Conservation (phyloP, 768 basidiomycete species). For the Termitomyces sp. region DNA sequence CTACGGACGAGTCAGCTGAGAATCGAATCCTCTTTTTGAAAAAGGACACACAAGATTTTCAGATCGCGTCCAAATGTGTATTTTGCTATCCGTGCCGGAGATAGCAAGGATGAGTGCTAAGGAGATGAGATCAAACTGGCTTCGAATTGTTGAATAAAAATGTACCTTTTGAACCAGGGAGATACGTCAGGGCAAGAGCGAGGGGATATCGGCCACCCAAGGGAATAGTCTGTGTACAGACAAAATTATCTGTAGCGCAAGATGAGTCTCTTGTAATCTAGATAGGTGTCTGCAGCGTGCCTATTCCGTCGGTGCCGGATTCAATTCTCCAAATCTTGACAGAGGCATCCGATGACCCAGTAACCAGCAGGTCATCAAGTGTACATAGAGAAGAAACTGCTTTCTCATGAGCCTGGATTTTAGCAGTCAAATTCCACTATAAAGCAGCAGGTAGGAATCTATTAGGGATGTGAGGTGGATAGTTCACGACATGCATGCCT, state of each 20-base stretch:
- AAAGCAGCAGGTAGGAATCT: conserved; percentile 5
- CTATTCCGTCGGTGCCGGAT: conserved; percentile 26
- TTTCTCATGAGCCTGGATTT: conserved; percentile 59
- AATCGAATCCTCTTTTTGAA: background rate
- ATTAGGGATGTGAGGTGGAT: conserved; percentile 11
- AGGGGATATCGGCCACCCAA: conserved; percentile 74
- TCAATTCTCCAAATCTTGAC: conserved; percentile 71
- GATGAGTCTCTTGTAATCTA: conserved; percentile 8
- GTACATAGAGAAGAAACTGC: conserved; percentile 68
- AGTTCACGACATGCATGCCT: conserved; percentile 33
- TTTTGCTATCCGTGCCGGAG: conserved; percentile 74
- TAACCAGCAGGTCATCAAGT: conserved; percentile 50
- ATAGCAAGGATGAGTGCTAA: conserved; percentile 73
- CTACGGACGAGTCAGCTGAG: conserved; percentile 27
- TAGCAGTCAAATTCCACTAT: conserved; percentile 37
- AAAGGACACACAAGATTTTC: conserved; percentile 45
- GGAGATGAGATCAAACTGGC: background rate
- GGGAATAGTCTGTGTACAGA: conserved; percentile 55
- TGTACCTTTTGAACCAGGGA: conserved; percentile 71
- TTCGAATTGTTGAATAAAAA: background rate
- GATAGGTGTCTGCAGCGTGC: conserved; percentile 20
- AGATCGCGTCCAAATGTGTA: conserved; percentile 75
- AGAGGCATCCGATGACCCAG: conserved; percentile 79
- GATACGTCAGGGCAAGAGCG: conserved; percentile 54
- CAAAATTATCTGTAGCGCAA: conserved; percentile 28